Base-by-base conservation (phyloP, 306 rosid species). In the Citrullus mucosospermus region DNA sequence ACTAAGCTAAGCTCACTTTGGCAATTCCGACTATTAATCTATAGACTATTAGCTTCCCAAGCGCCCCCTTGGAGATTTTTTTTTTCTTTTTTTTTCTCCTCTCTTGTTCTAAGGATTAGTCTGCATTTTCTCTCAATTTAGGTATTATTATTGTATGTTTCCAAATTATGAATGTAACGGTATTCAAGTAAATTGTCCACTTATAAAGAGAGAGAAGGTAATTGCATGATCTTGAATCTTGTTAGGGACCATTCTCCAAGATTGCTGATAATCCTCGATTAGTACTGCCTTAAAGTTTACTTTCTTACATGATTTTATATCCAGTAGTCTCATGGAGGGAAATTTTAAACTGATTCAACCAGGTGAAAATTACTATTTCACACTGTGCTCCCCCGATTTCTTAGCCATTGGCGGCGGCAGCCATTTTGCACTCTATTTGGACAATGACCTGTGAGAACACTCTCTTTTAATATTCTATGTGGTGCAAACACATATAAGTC, bases 371-470 rank as follows among this genome's bases (percentile, higher is more conserved):
- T 94, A 91, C 78, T 94, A 90, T 83, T 94, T 85, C 88, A 94
- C 98, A 9, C 88, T 90, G 25, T 92, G 98, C 87, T 78, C 89
- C 61, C 82, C 84, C 38, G 91, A 92, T 81, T 90, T 72, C 80
- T 78, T 94, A 66, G 97, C 98, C 70, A 77, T 92, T 48, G 98
- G 98, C 16, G 98, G 98, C 36, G 97, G 97, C 69, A 82, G 93
- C 65, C 97, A 92, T 88, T 92, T 92, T 71, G 97, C 98, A 0
- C 90, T 92, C 43, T 92, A 92, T 85, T 83, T 94, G 87, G 97
- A 90, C 84, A 85, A 89, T 77, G 97, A 94, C 82, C 87, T 94
- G 98, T 94, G 86, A 90, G 96, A 83, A 77, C 60, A 75, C 56
- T 55, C 48, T 14, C 7, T 72, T 69, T 20, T 30, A 6, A 1